Evolutionary conservation across 31 red algal genomes (phyloP).

Genomic region (Porphyra umbilicalis): DNA sequence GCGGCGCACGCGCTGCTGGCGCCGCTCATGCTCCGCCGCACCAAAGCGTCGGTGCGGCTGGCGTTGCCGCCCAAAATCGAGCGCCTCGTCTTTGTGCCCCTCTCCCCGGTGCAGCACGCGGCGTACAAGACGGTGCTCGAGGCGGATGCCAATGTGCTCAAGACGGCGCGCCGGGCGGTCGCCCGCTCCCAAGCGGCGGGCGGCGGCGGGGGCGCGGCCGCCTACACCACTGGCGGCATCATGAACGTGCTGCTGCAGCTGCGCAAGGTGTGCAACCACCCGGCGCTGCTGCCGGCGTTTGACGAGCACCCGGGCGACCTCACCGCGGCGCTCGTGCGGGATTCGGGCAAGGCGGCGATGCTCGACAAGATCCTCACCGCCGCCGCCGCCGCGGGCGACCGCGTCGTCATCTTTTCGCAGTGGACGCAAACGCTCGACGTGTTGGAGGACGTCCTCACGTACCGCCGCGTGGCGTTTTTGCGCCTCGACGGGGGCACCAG

Average conservation of each 20-base stretch:
- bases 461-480: conserved; percentile 66
- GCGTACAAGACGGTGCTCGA: conserved; percentile 69
- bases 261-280: conserved; percentile 97
- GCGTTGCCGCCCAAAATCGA: conserved; percentile 82
- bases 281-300: background rate
- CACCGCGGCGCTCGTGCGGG: conserved; percentile 46
- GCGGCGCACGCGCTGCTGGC: conserved; percentile 53
- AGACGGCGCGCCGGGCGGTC: conserved; percentile 9
- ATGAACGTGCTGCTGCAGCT: conserved; percentile 97
- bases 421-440: conserved; percentile 91
- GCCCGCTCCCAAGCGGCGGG: conserved; percentile 67
- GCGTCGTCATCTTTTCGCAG: conserved; percentile 87
- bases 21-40: conserved; percentile 83
- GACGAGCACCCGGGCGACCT: conserved; percentile 26
- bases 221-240: conserved; percentile 7
- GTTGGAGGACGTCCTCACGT: conserved; percentile 71
- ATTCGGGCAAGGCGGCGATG: conserved; percentile 81
- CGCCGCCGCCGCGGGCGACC: conserved; percentile 61
- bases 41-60: conserved; percentile 74
- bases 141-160: background rate
- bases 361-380: conserved; percentile 72
- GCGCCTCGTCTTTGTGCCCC: conserved; percentile 57
- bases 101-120: conserved; percentile 74
- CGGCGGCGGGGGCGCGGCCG: conserved; percentile 10
- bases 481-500: conserved; percentile 67